Percentiles rank a stretch among this genome's conserved stretches.
These are phyloP conservation scores for Beta lomatogona DNA, from an alignment of 179 eudicot species.

Conservation along the genomic window DNA sequence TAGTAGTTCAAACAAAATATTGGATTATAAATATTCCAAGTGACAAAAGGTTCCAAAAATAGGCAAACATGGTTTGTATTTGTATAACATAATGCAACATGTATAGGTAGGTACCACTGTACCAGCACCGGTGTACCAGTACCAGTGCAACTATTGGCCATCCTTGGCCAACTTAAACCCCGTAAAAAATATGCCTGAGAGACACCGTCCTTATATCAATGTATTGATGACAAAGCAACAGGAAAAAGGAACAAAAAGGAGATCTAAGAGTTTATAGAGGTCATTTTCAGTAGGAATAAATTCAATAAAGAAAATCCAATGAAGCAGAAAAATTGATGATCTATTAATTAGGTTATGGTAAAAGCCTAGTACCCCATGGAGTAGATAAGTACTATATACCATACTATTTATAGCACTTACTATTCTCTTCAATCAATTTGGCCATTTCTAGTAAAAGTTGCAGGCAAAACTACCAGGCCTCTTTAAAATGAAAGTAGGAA, in stretches of 20 bases:
- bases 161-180: background rate
- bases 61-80: background rate
- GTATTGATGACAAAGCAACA: slow-evolving; percentile 20
- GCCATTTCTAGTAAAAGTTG: slow-evolving; percentile 29
- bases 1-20: background rate
- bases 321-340: background rate
- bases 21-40: background rate
- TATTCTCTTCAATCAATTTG: slow-evolving; percentile 27
- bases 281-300: slow-evolving; percentile 29
- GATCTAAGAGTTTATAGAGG: slow-evolving; percentile 18
- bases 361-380: background rate
- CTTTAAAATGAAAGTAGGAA: slow-evolving; percentile 23
- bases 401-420: slow-evolving; percentile 21
- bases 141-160: too few relatives aligned
- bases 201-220: background rate
- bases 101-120: background rate
- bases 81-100: slow-evolving; percentile 19
- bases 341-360: slow-evolving; percentile 18
- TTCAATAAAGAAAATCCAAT: background rate
- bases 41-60: background rate
- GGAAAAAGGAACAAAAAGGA: slow-evolving; percentile 28
- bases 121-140: too few relatives aligned
- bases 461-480: slow-evolving; percentile 28
- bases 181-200: background rate
- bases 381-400: background rate